These are phyloP conservation scores for Fusarium newnesense DNA, from an alignment of 2,329 filamentous ascomycete species.

Conservation along the genomic window DNA sequence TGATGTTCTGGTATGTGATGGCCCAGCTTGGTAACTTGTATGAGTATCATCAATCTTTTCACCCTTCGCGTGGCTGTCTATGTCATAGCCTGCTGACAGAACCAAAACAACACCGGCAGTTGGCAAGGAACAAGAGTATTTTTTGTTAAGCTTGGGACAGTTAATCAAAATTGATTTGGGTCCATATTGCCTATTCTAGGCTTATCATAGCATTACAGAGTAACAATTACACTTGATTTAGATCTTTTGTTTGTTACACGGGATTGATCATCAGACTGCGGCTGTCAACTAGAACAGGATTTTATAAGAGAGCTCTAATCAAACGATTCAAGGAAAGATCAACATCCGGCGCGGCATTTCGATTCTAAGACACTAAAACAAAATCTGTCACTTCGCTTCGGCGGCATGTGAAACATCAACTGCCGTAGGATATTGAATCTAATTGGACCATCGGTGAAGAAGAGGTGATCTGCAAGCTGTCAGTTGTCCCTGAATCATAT, in stretches of 20 bases:
- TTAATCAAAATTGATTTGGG: too few species aligned
- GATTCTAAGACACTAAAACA: neutral
- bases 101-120: neutral
- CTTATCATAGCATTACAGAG: too few species aligned
- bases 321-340: too few species aligned
- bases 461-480: neutral
- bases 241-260: too few species aligned
- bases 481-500: neutral
- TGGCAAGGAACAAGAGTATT: neutral
- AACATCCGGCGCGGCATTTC: too few species aligned
- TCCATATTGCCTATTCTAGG: too few species aligned
- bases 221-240: too few species aligned
- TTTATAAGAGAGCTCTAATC: fast-evolving
- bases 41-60: fast-evolving
- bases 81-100: neutral
- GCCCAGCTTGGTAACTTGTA: neutral
- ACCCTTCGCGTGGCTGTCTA: fast-evolving
- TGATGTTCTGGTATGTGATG: neutral
- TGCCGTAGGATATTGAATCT: neutral
- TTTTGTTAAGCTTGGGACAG: too few species aligned
- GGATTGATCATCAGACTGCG: neutral
- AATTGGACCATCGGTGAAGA: too few species aligned
- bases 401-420: neutral
- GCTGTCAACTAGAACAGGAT: too few species aligned
- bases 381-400: neutral